Conservation (phyloP, 2,329 filamentous ascomycete genomes). For the Capronia epimyces region DNA sequence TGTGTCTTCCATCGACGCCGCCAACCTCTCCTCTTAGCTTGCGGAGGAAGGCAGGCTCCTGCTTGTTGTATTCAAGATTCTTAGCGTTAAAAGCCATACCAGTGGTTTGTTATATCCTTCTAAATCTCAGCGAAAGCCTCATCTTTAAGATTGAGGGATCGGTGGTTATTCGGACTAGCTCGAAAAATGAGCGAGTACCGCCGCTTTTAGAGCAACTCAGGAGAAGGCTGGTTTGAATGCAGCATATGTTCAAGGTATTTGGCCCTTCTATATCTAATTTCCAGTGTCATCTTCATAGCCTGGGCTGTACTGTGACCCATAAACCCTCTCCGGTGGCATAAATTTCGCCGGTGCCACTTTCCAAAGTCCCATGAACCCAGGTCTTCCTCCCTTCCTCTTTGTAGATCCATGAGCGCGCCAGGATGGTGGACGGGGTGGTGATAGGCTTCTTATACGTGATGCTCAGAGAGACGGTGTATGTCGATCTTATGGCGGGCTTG, state of each 20-base stretch:
- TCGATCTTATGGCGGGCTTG: slow-evolving; percentile 3
- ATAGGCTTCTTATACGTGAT: slow-evolving; percentile 39
- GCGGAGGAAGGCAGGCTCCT: slow-evolving; percentile 28
- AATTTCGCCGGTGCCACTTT: slow-evolving; percentile 36
- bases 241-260: too few relatives aligned
- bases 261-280: too few relatives aligned
- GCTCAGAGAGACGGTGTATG: slow-evolving; percentile 40
- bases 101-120: background rate
- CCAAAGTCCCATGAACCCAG: slow-evolving; percentile 38
- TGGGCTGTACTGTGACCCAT: slow-evolving; percentile 28
- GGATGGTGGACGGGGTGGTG: slow-evolving; percentile 34
- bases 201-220: too few relatives aligned
- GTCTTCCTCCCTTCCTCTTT: slow-evolving; percentile 37
- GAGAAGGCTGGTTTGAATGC: too few relatives aligned
- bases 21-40: slow-evolving; percentile 24
- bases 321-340: slow-evolving; percentile 40
- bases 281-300: background rate
- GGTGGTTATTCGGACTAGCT: too few relatives aligned
- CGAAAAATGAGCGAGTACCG: too few relatives aligned
- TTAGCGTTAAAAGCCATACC: slow-evolving; percentile 25
- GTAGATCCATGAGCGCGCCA: slow-evolving; percentile 35
- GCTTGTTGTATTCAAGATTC: slow-evolving; percentile 27
- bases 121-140: background rate
- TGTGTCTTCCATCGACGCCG: slow-evolving; percentile 25
- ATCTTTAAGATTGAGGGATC: background rate